phyloP scores from a whole-genome alignment of 495 filamentous ascomycete genomes.

The Parmelia sp. region DNA sequence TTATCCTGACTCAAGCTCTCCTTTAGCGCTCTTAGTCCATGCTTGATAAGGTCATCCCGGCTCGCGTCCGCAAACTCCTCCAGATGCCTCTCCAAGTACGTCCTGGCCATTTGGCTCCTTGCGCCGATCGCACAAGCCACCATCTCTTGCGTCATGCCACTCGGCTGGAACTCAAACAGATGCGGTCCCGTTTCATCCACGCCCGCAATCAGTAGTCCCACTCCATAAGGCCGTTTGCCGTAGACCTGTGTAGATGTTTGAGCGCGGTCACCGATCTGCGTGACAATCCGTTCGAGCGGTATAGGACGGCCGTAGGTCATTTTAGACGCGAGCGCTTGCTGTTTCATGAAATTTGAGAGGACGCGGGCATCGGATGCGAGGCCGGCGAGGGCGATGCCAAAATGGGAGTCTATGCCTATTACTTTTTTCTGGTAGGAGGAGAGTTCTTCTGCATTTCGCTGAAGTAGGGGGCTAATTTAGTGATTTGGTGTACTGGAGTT shows the following conservation, averaged over 20 bases:
- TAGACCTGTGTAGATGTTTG: constrained; percentile 98
- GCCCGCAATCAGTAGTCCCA: constrained; percentile 86
- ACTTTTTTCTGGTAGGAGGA: constrained; percentile 99
- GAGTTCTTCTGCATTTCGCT: constrained; percentile 98
- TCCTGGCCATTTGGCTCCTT: constrained; percentile 91
- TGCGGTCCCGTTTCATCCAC: constrained; percentile 91
- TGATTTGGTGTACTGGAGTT: constrained; percentile 5
- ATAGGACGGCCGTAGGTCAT: constrained; percentile 94
- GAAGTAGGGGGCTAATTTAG: neutral
- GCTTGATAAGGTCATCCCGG: constrained; percentile 80
- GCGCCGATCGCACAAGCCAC: constrained; percentile 90
- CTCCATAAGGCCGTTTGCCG: constrained; percentile 93
- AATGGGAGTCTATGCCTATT: constrained; percentile 91
- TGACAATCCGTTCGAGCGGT: constrained; percentile 77
- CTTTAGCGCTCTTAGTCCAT: constrained; percentile 87
- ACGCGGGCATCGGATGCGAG: constrained; percentile 97
- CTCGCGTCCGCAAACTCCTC: constrained; percentile 66
- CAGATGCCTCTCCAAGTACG: constrained; percentile 87
- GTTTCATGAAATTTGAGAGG: constrained; percentile 99
- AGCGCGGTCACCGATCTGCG: constrained; percentile 88
- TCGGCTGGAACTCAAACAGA: constrained; percentile 97
- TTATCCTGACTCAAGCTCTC: constrained; percentile 95
- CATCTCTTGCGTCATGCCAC: constrained; percentile 95
- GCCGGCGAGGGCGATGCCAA: constrained; percentile 91
- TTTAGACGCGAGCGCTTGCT: constrained; percentile 89